phyloP scores from a whole-genome alignment of 1,139 yeast genomes.

The Candida labiduridarum region DNA sequence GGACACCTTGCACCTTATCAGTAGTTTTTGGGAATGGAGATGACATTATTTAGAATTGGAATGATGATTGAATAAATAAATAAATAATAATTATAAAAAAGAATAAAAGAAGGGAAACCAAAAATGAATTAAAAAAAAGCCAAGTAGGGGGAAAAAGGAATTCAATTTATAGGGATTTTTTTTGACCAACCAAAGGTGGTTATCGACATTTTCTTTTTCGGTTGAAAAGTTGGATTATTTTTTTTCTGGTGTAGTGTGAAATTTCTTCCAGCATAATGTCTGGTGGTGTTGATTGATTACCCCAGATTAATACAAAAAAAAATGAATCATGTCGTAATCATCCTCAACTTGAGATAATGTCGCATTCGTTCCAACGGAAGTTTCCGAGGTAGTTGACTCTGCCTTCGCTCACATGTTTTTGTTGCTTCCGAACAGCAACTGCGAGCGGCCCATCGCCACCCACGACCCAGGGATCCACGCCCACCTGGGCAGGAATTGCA shows the following conservation, averaged over 20 bases:
- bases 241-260: constrained; percentile 3
- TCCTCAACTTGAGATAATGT: neutral
- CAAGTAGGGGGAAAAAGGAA: constrained; percentile 4
- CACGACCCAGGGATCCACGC: too few relatives aligned
- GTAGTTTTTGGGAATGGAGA: constrained; percentile 55
- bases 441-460: too few relatives aligned
- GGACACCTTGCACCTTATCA: constrained; percentile 63
- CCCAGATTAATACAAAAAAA: constrained; percentile 5
- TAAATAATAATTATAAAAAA: neutral
- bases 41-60: constrained; percentile 30
- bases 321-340: constrained; percentile 4
- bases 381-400: constrained; percentile 2
- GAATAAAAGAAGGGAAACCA: neutral
- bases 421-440: neutral
- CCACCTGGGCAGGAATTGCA: too few relatives aligned
- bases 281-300: neutral
- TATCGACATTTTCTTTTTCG: neutral
- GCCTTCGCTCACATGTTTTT: neutral
- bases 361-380: constrained; percentile 4
- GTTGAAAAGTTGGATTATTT: neutral
- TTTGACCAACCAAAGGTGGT: neutral
- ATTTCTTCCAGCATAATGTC: neutral
- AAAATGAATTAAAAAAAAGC: neutral
- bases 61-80: constrained; percentile 1
- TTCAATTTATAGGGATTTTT: constrained; percentile 5